A percentile compares a stretch with the other conserved stretches of the same genome.
Evolutionary conservation across 2,329 filamentous ascomycete species (phyloP).

Genomic region (Xenosphaeropsis pyriputrescens): DNA sequence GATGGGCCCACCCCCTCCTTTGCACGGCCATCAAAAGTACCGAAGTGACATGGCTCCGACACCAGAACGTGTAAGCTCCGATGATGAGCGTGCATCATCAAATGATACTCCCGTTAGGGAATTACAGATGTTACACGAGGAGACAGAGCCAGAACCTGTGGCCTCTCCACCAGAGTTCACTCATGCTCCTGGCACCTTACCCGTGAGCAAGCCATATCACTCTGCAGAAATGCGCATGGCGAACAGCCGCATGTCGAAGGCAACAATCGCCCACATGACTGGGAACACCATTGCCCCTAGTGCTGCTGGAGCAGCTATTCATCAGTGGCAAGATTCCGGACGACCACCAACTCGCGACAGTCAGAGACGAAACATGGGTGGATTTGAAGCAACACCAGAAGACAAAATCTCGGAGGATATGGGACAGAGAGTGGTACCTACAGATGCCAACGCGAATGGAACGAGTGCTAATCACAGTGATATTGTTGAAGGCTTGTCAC

Average conservation of each 20-base stretch:
- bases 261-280: constrained; percentile 67
- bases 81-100: constrained; percentile 26
- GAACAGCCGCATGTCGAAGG: constrained; percentile 70
- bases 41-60: constrained; percentile 27
- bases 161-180: constrained; percentile 64
- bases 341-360: constrained; percentile 5
- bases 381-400: not conserved
- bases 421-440: constrained; percentile 23
- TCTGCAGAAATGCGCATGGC: constrained; percentile 67
- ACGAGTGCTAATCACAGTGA: constrained; percentile 18
- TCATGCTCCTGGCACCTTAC: constrained; percentile 58
- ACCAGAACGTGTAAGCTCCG: constrained; percentile 41
- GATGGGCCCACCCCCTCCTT: constrained; percentile 11
- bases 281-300: constrained; percentile 41
- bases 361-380: constrained; percentile 3
- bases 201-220: constrained; percentile 54
- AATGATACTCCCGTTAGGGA: constrained; percentile 29
- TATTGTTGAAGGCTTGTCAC: constrained; percentile 19
- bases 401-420: constrained; percentile 15
- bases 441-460: constrained; percentile 16
- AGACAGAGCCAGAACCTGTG: constrained; percentile 54
- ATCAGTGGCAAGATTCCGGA: too few species aligned
- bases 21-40: constrained; percentile 7
- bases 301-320: not conserved
- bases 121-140: constrained; percentile 40